Evolutionary conservation across 2,329 filamentous ascomycete genomes (phyloP), one percentile per base, ranked within the genome.

Genomic region (Phialophora verrucosa): DNA sequence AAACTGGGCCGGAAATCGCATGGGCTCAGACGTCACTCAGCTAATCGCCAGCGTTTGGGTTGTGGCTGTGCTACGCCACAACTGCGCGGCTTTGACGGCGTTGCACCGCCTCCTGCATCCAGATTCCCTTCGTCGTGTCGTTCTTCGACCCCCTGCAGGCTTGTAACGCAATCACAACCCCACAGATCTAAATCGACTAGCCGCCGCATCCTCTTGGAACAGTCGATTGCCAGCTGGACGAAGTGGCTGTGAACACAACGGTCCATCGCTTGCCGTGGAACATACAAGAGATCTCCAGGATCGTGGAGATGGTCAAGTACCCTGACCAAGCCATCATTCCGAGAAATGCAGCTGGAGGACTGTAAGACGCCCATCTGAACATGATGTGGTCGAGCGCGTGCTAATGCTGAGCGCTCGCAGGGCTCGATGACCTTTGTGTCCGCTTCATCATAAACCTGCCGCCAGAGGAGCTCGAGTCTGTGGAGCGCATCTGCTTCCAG

Each of bases 361-460:
- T 96, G 93, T 93, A 83, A 77, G 70, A 42, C 12, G 57, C 23
- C 10, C 17, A 49, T 20, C 32, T 7, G 11, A n/a, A 38, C 55
- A 23, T 35, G 62, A 47, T 38, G 53, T 61, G 3, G 17, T 29
- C n/a, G 59, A 58, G 20, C 50, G 27, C 17, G 53, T 59, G 59
- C 53, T 71, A 51, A 71, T 50, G 38, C 51, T 53, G 10, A 11
- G 32, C 10, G 35, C 38, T 59, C 53, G 70, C 75, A 94, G 91
- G 92, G 93, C 86, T 98, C 83, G 94, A 98, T 88, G 94, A 98
- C 81, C 87, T 98, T 67, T 97, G 93, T 80, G 94, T 96, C 78
- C 92, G 96, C 77, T 99, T 99, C 81, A 94, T 99, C 76, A 92
- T 98, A 79, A 98, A 99, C 81, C 87, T 98, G 68, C 95, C 96